These are phyloP conservation scores for Magnaporthiopsis rhizophila DNA, from an alignment of 2,329 filamentous ascomycete genomes.

Conservation along the genomic window DNA sequence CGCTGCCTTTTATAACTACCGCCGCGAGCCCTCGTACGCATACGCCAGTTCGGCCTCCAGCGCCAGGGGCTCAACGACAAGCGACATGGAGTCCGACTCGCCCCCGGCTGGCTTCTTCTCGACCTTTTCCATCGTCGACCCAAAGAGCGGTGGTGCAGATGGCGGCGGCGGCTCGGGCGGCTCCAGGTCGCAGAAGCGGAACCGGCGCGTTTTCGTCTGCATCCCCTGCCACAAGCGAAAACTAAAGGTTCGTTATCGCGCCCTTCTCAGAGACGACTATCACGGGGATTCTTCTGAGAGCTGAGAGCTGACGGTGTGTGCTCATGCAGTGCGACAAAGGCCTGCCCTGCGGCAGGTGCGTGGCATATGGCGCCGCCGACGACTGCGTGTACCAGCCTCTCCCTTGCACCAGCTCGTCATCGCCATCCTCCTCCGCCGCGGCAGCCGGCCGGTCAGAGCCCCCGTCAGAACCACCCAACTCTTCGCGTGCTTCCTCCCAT, in stretches of 20 bases:
- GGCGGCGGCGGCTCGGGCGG: slow-evolving; percentile 6
- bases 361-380: slow-evolving; percentile 14
- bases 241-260: slow-evolving; percentile 12
- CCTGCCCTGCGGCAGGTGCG: slow-evolving; percentile 19
- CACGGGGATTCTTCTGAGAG: background rate
- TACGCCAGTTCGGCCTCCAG: background rate
- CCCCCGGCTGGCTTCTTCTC: slow-evolving; percentile 19
- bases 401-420: slow-evolving; percentile 6
- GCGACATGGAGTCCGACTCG: slow-evolving; percentile 6
- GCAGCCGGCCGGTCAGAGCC: background rate
- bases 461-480: background rate
- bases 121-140: slow-evolving; percentile 20
- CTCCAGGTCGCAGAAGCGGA: slow-evolving; percentile 17
- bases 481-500: slow-evolving; percentile 5
- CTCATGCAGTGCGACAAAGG: slow-evolving; percentile 16
- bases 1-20: background rate
- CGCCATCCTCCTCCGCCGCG: slow-evolving; percentile 5
- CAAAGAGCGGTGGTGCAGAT: slow-evolving; percentile 11
- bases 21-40: background rate
- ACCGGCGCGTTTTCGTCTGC: slow-evolving; percentile 21
- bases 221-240: slow-evolving; percentile 21
- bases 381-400: slow-evolving; percentile 19
- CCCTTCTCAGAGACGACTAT: background rate
- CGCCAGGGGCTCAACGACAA: slow-evolving; percentile 1
- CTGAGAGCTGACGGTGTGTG: background rate